Evolutionary conservation across 352 stramenopile genomes (phyloP), one percentile per base, ranked within the genome.

Genomic region (Globisporangium paddicum): DNA sequence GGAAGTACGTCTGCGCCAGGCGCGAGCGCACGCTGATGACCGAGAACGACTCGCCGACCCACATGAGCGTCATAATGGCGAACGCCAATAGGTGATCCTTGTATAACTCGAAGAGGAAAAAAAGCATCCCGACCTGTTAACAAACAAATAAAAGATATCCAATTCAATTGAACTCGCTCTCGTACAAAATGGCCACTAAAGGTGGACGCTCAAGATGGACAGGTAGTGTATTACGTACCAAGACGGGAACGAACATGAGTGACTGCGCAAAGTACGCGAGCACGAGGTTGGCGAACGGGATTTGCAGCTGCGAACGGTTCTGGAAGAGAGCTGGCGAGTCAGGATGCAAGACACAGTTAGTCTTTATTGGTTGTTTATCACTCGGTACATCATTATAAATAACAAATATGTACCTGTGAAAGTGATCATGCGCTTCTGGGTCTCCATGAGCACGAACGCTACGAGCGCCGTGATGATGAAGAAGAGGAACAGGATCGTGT

Each of bases 21-120:
- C 67, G 71, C 34, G 72, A 84, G 18, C 92, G 86, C 13, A 96
- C 82, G 55, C 86, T 90, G 38, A 98, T 72, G 32, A 97, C 82
- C 1, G 82, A 94, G 66, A 96, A 98, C 9, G 89, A 82, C 71
- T 98, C 93, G 28, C 87, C 89, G 19, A 91, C 34, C 77, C 84
- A 97, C 38, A 98, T 84, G 32, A 97, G 69, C 19, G 71, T 84
- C 58, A 98, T 77, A 35, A 98, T 77, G 32, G 88, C 77, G 69
- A 98, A 96, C 1, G 93, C 89, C 8, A 98, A 59, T 5, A 98
- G 59, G 13, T 89, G 86, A 68, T 98, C 93, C 45, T 92, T 87
- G 79, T 98, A 98, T 53, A 96, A 78, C 64, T 98, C 95, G 67
- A 98, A 96, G 32, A 98, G 61, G 72, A 98, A 99, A 62, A 98